These are phyloP conservation scores for Penicillium italicum DNA, from an alignment of 2,329 filamentous ascomycete species.

Conservation along the genomic window DNA sequence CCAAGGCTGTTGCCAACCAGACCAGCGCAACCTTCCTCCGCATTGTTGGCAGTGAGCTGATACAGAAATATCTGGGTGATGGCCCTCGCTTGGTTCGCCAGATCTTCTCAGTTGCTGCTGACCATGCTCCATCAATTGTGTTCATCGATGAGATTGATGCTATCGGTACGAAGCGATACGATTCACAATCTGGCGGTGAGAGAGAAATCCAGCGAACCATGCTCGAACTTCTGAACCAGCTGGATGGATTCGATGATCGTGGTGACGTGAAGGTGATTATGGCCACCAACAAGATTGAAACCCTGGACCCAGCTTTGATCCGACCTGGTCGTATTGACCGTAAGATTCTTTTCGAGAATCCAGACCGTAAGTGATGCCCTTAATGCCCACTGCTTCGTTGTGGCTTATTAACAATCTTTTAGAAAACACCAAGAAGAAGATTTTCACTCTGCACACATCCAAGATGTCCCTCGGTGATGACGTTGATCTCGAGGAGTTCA, in stretches of 20 bases:
- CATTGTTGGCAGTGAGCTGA: slow-evolving; percentile 94
- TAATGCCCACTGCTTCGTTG: background rate
- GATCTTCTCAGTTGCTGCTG: slow-evolving; percentile 83
- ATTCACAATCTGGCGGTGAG: slow-evolving; percentile 93
- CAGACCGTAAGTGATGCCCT: slow-evolving; percentile 54
- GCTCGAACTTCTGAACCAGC: slow-evolving; percentile 95
- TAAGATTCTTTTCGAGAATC: slow-evolving; percentile 82
- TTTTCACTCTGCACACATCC: slow-evolving; percentile 94
- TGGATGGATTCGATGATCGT: slow-evolving; percentile 97
- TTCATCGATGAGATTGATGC: slow-evolving; percentile 99
- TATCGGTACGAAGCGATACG: slow-evolving; percentile 97
- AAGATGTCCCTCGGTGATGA: slow-evolving; percentile 98
- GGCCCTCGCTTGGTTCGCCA: slow-evolving; percentile 92
- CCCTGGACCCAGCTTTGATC: slow-evolving; percentile 90
- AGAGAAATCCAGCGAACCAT: slow-evolving; percentile 97
- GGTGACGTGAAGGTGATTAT: slow-evolving; percentile 99
- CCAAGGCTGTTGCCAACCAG: slow-evolving; percentile 96
- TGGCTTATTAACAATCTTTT: slow-evolving; percentile 21
- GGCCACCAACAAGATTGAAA: slow-evolving; percentile 99
- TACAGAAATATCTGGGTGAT: slow-evolving; percentile 98
- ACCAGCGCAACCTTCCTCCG: slow-evolving; percentile 98
- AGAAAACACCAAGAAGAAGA: slow-evolving; percentile 94
- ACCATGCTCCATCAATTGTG: slow-evolving; percentile 94
- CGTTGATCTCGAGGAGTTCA: slow-evolving; percentile 98
- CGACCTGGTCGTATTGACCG: slow-evolving; percentile 96